These are phyloP conservation scores for Torrubiella hemipterigena DNA, from an alignment of 2,329 filamentous ascomycete genomes.

Conservation along the genomic window DNA sequence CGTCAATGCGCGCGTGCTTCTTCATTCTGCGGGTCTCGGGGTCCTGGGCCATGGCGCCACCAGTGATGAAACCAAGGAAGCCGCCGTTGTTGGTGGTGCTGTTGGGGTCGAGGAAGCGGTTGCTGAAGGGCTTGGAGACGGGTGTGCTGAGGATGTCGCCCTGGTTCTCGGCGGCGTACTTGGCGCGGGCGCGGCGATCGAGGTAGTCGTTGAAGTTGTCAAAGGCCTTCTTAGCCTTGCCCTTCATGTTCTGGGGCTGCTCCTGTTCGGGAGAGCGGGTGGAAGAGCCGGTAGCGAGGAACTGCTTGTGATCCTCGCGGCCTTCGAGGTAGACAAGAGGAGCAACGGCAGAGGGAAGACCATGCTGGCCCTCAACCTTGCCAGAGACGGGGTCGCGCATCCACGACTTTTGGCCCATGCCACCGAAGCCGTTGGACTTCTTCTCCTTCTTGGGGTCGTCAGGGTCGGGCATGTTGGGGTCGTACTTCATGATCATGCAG, in stretches of 20 bases:
- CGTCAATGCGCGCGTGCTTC: constrained; percentile 4
- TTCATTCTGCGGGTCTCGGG: constrained; percentile 4
- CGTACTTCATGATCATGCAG: constrained; percentile 9
- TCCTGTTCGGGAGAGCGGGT: constrained; percentile 1
- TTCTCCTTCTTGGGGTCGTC: constrained; percentile 1
- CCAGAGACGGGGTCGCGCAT: constrained; percentile 5
- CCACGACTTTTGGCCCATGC: constrained; percentile 4
- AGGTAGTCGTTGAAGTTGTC: constrained; percentile 8
- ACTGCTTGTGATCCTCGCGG: constrained; percentile 5
- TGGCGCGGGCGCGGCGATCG: constrained; percentile 7
- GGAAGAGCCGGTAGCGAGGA: constrained; percentile 3
- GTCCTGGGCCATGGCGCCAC: constrained; percentile 5
- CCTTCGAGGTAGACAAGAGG: constrained; percentile 7
- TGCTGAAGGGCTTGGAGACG: constrained; percentile 12
- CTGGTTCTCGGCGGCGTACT: constrained; percentile 7
- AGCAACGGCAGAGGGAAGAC: constrained; percentile 5
- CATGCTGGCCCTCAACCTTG: constrained; percentile 3
- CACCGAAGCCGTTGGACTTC: neutral
- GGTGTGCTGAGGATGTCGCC: constrained; percentile 7
- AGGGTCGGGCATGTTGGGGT: constrained; percentile 5
- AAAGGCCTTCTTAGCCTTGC: constrained; percentile 6
- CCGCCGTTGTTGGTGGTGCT: constrained; percentile 11
- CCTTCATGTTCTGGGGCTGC: constrained; percentile 2
- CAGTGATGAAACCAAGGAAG: constrained; percentile 6
- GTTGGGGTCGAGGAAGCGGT: constrained; percentile 14